Evolutionary conservation across 1,284 basidiomycete species (phyloP), one percentile per base, ranked within the genome.

Genomic region (Ustilago hordei): DNA sequence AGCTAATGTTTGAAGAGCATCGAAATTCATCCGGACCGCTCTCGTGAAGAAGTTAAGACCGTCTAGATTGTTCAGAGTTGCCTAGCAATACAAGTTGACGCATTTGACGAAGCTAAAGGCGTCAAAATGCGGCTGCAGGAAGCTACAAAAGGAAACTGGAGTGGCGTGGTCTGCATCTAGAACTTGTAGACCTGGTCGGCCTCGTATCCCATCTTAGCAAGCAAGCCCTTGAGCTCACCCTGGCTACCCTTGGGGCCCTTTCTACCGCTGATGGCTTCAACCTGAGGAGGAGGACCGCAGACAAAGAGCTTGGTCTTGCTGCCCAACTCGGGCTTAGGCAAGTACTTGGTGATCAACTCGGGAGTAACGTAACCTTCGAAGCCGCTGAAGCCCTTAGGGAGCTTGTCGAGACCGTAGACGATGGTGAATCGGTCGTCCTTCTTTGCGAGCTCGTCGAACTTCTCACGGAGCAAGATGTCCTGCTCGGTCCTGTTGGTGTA

Each of bases 401-500:
- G 89, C 82, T 94, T 92, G 89, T 97, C 95, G 60, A 98, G 87
- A 56, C 93, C 89, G 88, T 96, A 98, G 57, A 96, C 90, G 75
- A 96, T 89, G 70, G 94, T 91, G 86, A 98, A 90, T 75, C 87
- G 87, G 17, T 85, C 75, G 19, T 84, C 84, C 32, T 66, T 80
- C 67, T 78, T 78, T 57, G 81, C 79, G 50, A 85, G 71, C 55
- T 72, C 47, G 79, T 95, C 93, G 82, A 95, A 91, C 82, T 95
- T 90, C 80, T 94, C 91, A 50, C 91, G 91, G 69, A 97, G 89
- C 55, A 97, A 91, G 80, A 99, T 96, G 86, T 98, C 96, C 74
- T 90, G 89, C 85, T 95, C 93, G n/a, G 92, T 90, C 60, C 94
- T 90, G 88, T 98, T 98, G 52, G 93, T 91, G 88, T 93, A 98